Evolutionary conservation across 2,329 filamentous ascomycete species (phyloP).

Genomic region (Alternaria sp.): DNA sequence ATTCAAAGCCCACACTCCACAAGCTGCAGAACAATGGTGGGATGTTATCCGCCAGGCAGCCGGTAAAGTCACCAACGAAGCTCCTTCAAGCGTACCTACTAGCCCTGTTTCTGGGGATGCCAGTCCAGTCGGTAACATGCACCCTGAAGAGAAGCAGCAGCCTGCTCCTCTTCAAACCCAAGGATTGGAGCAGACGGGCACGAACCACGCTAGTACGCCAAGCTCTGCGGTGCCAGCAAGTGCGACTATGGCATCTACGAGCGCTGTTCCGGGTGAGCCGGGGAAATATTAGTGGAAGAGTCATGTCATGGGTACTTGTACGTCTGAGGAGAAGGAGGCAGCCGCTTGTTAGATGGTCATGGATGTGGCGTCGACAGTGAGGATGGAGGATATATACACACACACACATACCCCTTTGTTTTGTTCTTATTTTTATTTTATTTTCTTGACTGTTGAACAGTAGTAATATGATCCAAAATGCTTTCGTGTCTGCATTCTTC

Average conservation of each 20-base stretch:
- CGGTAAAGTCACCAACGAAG: conserved; percentile 58
- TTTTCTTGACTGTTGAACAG: not conserved
- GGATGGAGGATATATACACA: not conserved
- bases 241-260: conserved; percentile 23
- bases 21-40: conserved; percentile 87
- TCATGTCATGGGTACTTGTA: not conserved
- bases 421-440: too few relatives aligned
- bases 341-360: not conserved
- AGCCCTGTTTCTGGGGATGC: conserved; percentile 44
- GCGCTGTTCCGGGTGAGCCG: conserved; percentile 42
- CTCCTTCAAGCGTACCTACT: conserved; percentile 50
- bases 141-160: conserved; percentile 12
- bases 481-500: not conserved
- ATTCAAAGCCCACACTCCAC: conserved; percentile 86
- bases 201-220: conserved; percentile 27
- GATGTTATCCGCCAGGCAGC: conserved; percentile 71
- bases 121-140: conserved; percentile 13
- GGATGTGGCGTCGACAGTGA: not conserved
- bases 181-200: conserved; percentile 37
- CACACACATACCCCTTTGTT: conserved; percentile 8
- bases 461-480: conserved; percentile 8
- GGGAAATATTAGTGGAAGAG: conserved; percentile 37
- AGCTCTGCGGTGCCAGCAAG: conserved; percentile 14
- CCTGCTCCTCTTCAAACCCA: conserved; percentile 47
- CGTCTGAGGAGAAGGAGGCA: not conserved